Conservation (phyloP, 768 basidiomycete species). For the Fistulinella prunicolor region DNA sequence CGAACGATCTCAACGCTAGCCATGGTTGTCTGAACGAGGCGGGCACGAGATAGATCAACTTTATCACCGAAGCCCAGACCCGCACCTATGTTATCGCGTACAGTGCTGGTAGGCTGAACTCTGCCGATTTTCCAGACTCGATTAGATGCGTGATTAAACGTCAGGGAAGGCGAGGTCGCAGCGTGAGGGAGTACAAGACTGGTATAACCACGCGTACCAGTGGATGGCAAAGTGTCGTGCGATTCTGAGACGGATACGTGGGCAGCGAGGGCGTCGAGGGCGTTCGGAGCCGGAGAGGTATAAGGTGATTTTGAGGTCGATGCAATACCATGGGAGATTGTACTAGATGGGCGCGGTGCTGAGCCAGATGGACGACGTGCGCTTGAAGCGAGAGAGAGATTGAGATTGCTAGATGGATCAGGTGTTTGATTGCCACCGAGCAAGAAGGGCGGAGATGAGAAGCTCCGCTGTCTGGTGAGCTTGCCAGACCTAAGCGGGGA, state of each 20-base stretch:
- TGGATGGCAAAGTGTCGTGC: constrained; percentile 33
- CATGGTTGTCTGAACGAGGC: constrained; percentile 87
- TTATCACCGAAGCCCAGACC: constrained; percentile 41
- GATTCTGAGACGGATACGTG: constrained; percentile 27
- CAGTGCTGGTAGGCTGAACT: constrained; percentile 6
- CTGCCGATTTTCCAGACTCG: constrained; percentile 28
- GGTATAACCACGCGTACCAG: constrained; percentile 58
- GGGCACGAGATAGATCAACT: constrained; percentile 71
- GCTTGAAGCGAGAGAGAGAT: constrained; percentile 7
- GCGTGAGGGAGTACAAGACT: constrained; percentile 51
- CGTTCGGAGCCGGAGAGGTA: constrained; percentile 29
- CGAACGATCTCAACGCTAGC: constrained; percentile 77
- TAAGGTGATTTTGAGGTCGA: constrained; percentile 33
- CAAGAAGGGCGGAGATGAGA: constrained; percentile 29
- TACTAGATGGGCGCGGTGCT: constrained; percentile 15
- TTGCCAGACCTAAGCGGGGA: constrained; percentile 25
- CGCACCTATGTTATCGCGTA: constrained; percentile 23
- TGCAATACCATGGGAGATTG: constrained; percentile 8
- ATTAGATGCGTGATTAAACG: constrained; percentile 9
- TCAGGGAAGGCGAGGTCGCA: constrained; percentile 19
- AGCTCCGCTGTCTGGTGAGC: constrained; percentile 28
- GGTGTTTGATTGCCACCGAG: constrained; percentile 4
- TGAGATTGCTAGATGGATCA: constrained; percentile 1
- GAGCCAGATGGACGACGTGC: too few relatives aligned
- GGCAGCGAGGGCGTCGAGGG: constrained; percentile 32